A percentile compares a stretch with the other conserved stretches of the same genome.
These are phyloP conservation scores for Colletotrichum spaethianum DNA, from an alignment of 2,329 filamentous ascomycete species.

Conservation along the genomic window DNA sequence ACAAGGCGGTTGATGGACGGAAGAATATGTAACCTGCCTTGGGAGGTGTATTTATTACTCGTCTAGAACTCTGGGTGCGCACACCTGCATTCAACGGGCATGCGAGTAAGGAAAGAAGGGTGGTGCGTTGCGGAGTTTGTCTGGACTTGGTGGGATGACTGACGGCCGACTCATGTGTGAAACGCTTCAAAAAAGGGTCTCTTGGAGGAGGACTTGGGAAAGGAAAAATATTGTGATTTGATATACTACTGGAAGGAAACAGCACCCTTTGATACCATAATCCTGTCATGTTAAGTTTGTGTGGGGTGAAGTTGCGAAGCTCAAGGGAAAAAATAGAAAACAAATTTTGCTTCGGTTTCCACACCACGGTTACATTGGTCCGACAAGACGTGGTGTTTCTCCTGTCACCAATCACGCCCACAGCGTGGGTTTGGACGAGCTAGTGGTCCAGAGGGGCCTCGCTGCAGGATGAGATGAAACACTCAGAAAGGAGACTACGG, in stretches of 20 bases:
- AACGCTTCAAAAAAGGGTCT: constrained; percentile 15
- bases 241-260: constrained; percentile 23
- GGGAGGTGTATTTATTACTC: not conserved
- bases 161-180: constrained; percentile 39
- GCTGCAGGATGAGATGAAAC: constrained; percentile 40
- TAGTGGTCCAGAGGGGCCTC: constrained; percentile 33
- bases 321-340: constrained; percentile 11
- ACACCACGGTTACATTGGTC: constrained; percentile 28
- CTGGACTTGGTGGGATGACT: constrained; percentile 25
- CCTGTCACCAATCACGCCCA: constrained; percentile 25
- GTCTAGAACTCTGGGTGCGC: not conserved
- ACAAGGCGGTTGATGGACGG: constrained; percentile 5
- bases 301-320: not conserved
- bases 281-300: constrained; percentile 6
- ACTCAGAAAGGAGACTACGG: constrained; percentile 7
- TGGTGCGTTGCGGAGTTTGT: not conserved
- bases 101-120: not conserved
- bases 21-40: not conserved
- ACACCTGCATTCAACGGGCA: not conserved
- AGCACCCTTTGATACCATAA: constrained; percentile 36
- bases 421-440: constrained; percentile 35
- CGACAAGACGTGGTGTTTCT: constrained; percentile 33
- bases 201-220: not conserved
- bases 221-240: constrained; percentile 4
- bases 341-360: constrained; percentile 24